Evolutionary conservation across 192 early-diverging fungal genomes (phyloP), one percentile per base, ranked within the genome.

Genomic region (Linnemannia exigua): DNA sequence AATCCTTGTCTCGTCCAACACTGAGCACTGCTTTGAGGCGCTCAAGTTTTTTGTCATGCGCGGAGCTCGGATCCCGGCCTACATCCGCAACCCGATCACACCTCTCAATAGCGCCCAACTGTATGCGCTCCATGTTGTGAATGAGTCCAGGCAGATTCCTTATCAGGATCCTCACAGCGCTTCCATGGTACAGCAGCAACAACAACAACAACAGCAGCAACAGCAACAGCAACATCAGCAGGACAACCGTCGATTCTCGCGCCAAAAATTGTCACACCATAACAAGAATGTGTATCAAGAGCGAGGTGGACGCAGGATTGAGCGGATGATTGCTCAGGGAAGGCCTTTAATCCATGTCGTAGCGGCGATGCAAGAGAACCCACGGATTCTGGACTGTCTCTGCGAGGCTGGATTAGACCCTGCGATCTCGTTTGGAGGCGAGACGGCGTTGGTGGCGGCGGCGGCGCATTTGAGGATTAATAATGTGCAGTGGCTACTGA

Each of bases 381-480:
- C 79, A 16, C 41, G 79, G 28, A 86, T 86, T 38, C 46, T 86
- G 58, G 84, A 86, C 28, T 86, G 84, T 68, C 75, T 86, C 7
- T 86, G 84, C 20, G 84, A 86, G 35, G 84, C 84, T 5, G 84
- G 84, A 11, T 22, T 85, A 46, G 84, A 86, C 51, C 84, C 84
- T 0, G 77, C 84, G 0, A 76, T 86, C 47, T 52, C 67, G 2
- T 86, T 86, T 80, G 77, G 69, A 15, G 84, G 84, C 41, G 84
- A 86, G 71, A 86, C 84, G 14, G 84, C 84, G 4, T 44, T 86
- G 5, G 84, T 79, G n/a, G 84, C 84, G 15, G 84, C 84, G 17
- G 84, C 84, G n/a, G 84, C 84, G 14, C 84, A 86, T 54, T 51
- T 86, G 48, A 79, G 84, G 61, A 86, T 86, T 66, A 86, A 86